These are phyloP conservation scores for Corylus avellana DNA, from an alignment of 306 rosid genomes.

Conservation along the genomic window DNA sequence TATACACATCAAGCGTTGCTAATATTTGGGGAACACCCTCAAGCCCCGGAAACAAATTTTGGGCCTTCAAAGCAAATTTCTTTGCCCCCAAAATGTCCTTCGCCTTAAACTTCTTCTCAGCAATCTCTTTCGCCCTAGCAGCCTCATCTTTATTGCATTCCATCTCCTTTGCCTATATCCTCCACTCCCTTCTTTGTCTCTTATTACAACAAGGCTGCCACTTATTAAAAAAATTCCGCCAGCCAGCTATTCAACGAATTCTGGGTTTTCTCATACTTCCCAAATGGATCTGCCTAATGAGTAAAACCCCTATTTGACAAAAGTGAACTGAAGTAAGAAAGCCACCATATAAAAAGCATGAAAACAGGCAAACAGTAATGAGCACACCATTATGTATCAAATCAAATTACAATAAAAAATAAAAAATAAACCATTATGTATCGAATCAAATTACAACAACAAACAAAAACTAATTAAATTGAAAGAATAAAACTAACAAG, in stretches of 20 bases:
- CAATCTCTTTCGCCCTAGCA: slow-evolving; percentile 72
- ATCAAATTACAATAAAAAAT: neutral
- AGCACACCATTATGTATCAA: neutral
- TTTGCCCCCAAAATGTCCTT: slow-evolving; percentile 71
- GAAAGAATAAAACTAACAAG: neutral
- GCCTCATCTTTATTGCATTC: slow-evolving; percentile 98
- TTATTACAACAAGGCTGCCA: slow-evolving; percentile 8
- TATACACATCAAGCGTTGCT: slow-evolving; percentile 76
- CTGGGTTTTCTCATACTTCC: neutral
- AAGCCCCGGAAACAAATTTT: slow-evolving; percentile 68
- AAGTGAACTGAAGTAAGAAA: neutral
- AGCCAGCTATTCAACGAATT: neutral
- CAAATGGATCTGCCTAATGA: neutral
- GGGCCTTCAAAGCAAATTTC: slow-evolving; percentile 89
- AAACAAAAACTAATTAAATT: neutral
- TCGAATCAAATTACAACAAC: neutral
- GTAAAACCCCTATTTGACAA: neutral
- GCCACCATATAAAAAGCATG: neutral
- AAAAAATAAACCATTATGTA: neutral
- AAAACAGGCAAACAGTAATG: neutral
- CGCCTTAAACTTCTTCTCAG: slow-evolving; percentile 74
- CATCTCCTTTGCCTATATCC: slow-evolving; percentile 46
- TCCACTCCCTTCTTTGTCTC: slow-evolving; percentile 20
- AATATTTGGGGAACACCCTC: slow-evolving; percentile 81
- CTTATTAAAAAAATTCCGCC: neutral